phyloP scores from a whole-genome alignment of 441 rosid species.

The Jatropha podagrica region DNA sequence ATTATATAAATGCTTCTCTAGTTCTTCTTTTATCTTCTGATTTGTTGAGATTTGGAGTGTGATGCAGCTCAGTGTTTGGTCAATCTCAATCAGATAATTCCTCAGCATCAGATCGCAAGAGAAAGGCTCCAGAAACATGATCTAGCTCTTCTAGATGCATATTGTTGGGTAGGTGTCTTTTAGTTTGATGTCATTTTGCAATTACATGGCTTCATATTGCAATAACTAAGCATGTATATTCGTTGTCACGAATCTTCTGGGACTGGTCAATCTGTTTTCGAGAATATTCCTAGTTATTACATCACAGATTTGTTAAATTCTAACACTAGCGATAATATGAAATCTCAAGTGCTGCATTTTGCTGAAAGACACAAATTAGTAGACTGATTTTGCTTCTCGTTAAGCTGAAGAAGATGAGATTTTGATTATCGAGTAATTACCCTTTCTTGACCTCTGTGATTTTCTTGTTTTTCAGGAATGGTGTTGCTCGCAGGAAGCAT shows the following conservation, averaged over 20 bases:
- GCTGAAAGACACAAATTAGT: neutral
- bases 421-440: neutral
- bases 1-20: slow-evolving; percentile 12
- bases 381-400: neutral
- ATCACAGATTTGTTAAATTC: neutral
- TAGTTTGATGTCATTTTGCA: neutral
- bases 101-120: slow-evolving; percentile 55
- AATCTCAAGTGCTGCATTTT: neutral
- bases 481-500: neutral
- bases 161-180: slow-evolving; percentile 14
- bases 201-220: neutral
- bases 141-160: slow-evolving; percentile 15
- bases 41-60: slow-evolving; percentile 6
- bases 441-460: neutral
- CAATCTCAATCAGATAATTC: slow-evolving; percentile 68
- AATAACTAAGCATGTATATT: no score
- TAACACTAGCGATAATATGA: neutral
- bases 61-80: slow-evolving; percentile 78
- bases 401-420: slow-evolving; percentile 1
- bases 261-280: neutral
- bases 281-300: neutral
- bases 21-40: slow-evolving; percentile 6
- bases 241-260: no score
- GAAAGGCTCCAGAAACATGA: slow-evolving; percentile 63
- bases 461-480: neutral